These are phyloP conservation scores for Backusella morwellensis DNA, from an alignment of 192 early-diverging fungal species.

Conservation along the genomic window DNA sequence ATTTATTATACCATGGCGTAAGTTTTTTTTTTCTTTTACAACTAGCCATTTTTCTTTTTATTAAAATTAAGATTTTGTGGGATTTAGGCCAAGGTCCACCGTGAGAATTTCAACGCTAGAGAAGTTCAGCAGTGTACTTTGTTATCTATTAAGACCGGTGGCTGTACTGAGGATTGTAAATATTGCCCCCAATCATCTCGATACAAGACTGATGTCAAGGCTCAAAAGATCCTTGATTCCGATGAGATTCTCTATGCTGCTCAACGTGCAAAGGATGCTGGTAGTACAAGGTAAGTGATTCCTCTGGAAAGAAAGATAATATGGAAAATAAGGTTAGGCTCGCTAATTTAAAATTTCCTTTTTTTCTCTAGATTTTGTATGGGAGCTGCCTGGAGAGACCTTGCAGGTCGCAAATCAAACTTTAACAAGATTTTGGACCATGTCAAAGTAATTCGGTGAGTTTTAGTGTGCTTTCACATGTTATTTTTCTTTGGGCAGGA, in stretches of 20 bases:
- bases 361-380: conserved; percentile 64
- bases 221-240: conserved; percentile 66
- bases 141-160: conserved; percentile 80
- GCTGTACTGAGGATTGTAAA: conserved; percentile 81
- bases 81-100: conserved; percentile 70
- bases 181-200: conserved; percentile 81
- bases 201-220: conserved; percentile 68
- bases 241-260: conserved; percentile 72
- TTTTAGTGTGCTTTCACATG: conserved; percentile 2
- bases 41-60: neutral
- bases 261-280: conserved; percentile 70
- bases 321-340: neutral
- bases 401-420: conserved; percentile 78
- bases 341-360: conserved; percentile 7
- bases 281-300: conserved; percentile 55
- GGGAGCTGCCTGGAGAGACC: conserved; percentile 85
- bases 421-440: conserved; percentile 74
- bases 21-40: conserved; percentile 34
- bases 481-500: neutral
- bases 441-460: conserved; percentile 72
- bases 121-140: conserved; percentile 82
- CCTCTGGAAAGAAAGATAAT: neutral
- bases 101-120: conserved; percentile 62
- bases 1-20: conserved; percentile 73
- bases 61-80: neutral